Evolutionary conservation across 441 rosid species (phyloP).

Genomic region (Breynia disticha): DNA sequence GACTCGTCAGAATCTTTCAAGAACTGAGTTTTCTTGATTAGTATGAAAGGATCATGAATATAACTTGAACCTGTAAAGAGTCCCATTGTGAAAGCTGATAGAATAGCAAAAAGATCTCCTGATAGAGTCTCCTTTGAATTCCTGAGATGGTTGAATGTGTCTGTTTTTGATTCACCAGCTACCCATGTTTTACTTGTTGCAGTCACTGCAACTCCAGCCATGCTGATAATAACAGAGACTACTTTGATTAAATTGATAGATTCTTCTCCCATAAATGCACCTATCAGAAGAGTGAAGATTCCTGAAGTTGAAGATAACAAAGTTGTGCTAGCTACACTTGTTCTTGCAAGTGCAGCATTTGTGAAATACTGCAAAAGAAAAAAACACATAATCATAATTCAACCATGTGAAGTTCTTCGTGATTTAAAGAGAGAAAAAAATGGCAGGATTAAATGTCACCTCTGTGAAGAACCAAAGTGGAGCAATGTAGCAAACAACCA

Average conservation of each 20-base stretch:
- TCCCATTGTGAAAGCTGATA: conserved; percentile 33
- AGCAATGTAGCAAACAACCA: conserved; percentile 20
- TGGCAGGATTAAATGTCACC: conserved; percentile 13
- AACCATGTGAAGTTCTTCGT: neutral
- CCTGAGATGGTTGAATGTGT: conserved; percentile 15
- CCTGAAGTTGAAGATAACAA: conserved; percentile 39
- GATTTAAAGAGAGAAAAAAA: too few species aligned
- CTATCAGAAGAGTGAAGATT: conserved; percentile 40
- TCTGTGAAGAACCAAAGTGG: conserved; percentile 35
- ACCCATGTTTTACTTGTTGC: conserved; percentile 32
- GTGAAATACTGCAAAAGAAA: conserved; percentile 29
- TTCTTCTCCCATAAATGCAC: conserved; percentile 35
- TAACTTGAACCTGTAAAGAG: conserved; percentile 28
- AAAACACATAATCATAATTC: neutral
- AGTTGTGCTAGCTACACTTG: conserved; percentile 37
- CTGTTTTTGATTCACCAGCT: conserved; percentile 18
- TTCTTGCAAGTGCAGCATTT: conserved; percentile 38
- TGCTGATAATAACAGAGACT: conserved; percentile 33
- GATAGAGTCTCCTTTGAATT: conserved; percentile 21
- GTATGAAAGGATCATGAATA: too few species aligned
- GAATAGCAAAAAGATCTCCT: conserved; percentile 37
- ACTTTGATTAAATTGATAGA: conserved; percentile 25
- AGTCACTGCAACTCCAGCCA: conserved; percentile 45
- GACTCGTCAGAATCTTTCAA: neutral
- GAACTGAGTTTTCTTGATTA: too few species aligned